These are phyloP conservation scores for Russula abietina DNA, from an alignment of 768 basidiomycete genomes.

Conservation along the genomic window DNA sequence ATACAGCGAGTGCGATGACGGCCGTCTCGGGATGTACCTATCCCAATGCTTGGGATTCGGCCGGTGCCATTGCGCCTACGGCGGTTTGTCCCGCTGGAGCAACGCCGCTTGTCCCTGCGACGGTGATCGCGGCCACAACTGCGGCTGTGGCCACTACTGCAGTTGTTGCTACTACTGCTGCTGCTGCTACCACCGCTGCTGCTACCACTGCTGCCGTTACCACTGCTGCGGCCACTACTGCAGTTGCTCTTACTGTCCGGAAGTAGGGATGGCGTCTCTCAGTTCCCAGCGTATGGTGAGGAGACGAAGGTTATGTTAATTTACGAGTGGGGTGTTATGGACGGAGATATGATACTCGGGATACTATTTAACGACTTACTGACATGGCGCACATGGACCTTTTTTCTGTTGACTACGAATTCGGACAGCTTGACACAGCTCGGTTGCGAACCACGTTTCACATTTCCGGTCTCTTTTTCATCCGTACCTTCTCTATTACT, in stretches of 20 bases:
- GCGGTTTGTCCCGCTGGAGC: constrained; percentile 15
- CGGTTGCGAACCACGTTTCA: constrained; percentile 20
- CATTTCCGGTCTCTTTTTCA: constrained; percentile 7
- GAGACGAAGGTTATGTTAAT: neutral
- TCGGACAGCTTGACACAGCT: constrained; percentile 5
- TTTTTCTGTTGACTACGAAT: neutral
- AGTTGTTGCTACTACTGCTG: too few relatives aligned
- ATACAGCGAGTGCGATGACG: constrained; percentile 50
- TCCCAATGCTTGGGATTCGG: constrained; percentile 47
- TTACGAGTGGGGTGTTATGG: neutral
- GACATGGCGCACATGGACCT: neutral
- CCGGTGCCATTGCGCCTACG: constrained; percentile 21
- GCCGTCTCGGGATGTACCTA: constrained; percentile 60
- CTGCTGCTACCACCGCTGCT: too few relatives aligned
- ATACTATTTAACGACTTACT: neutral
- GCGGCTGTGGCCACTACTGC: neutral
- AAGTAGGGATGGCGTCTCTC: neutral
- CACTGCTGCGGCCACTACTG: neutral
- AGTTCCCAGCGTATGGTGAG: neutral
- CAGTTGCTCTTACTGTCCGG: too few relatives aligned
- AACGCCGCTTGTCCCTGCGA: neutral
- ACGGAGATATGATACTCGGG: neutral
- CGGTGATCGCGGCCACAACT: too few relatives aligned
- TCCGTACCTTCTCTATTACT: constrained; percentile 1
- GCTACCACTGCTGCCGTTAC: neutral